Evolutionary conservation across 2,329 filamentous ascomycete genomes (phyloP).

Genomic region (Diaporthe velutina): DNA sequence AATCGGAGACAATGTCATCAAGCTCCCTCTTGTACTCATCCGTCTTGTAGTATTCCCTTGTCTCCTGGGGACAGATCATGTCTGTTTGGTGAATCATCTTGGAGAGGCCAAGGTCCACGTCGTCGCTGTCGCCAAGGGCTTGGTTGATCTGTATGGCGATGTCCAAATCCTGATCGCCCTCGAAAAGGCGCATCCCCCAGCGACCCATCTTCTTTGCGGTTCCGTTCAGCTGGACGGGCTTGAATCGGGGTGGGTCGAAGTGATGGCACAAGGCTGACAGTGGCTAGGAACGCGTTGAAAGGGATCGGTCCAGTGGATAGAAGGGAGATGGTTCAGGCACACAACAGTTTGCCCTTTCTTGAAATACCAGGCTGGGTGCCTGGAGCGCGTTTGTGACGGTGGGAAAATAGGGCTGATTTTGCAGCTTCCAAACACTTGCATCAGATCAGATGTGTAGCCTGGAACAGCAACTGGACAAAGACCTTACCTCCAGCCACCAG

Average conservation of each 20-base stretch:
- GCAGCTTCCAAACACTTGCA: background rate
- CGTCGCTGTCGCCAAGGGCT: background rate
- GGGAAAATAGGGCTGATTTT: background rate
- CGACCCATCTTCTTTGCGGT: background rate
- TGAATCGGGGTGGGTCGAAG: background rate
- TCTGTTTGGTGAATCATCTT: conserved; percentile 24
- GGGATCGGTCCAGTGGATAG: background rate
- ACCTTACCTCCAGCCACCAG: background rate
- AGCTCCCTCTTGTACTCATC: conserved; percentile 25
- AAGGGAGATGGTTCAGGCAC: background rate
- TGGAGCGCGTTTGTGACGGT: background rate
- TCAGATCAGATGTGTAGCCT: background rate
- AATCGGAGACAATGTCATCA: background rate
- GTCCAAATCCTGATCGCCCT: conserved; percentile 37
- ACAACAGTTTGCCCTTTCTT: background rate
- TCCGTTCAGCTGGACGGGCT: background rate
- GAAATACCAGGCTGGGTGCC: background rate
- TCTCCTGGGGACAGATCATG: background rate
- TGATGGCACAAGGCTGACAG: too few relatives aligned
- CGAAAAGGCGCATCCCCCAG: conserved; percentile 34
- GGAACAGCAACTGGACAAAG: too few relatives aligned
- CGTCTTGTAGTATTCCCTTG: background rate
- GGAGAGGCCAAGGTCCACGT: background rate
- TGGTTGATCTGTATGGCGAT: conserved; percentile 25
- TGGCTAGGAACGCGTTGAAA: background rate